Evolutionary conservation across 140 eudicot genomes (phyloP).

Genomic region (Ambrosia hybrid): DNA sequence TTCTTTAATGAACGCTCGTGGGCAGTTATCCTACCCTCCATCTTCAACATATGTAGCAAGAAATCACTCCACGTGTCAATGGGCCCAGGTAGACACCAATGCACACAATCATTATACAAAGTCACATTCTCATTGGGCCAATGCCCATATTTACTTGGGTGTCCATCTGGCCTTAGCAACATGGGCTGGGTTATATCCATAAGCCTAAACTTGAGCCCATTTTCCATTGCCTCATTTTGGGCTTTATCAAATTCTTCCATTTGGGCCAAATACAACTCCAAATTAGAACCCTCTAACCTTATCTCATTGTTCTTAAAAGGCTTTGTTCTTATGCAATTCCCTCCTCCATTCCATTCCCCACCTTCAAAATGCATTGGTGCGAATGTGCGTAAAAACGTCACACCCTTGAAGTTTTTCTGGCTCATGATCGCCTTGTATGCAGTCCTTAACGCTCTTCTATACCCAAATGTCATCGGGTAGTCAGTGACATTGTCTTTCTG

Average conservation of each 20-base stretch:
- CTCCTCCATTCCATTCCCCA: constrained; percentile 66
- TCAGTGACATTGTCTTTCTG: constrained; percentile 38
- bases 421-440: constrained; percentile 44
- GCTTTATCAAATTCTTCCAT: constrained; percentile 45
- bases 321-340: constrained; percentile 50
- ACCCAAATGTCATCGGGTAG: constrained; percentile 40
- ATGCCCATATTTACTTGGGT: constrained; percentile 69
- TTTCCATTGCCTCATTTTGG: constrained; percentile 33
- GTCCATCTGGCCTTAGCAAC: constrained; percentile 76
- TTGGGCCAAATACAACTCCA: constrained; percentile 52
- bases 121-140: constrained; percentile 51
- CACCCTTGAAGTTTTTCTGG: constrained; percentile 39
- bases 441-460: constrained; percentile 45
- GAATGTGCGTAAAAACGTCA: constrained; percentile 45
- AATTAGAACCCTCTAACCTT: constrained; percentile 39
- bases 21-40: constrained; percentile 47
- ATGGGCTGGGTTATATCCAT: constrained; percentile 53
- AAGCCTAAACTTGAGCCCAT: constrained; percentile 40
- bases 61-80: constrained; percentile 74
- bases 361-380: constrained; percentile 72
- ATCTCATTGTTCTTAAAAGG: constrained; percentile 53
- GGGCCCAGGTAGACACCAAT: constrained; percentile 84
- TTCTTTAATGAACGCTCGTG: constrained; percentile 17
- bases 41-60: constrained; percentile 61
- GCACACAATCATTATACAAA: constrained; percentile 61